Evolutionary conservation across 2,329 filamentous ascomycete genomes (phyloP).

Genomic region (Pseudocercospora crystallina): DNA sequence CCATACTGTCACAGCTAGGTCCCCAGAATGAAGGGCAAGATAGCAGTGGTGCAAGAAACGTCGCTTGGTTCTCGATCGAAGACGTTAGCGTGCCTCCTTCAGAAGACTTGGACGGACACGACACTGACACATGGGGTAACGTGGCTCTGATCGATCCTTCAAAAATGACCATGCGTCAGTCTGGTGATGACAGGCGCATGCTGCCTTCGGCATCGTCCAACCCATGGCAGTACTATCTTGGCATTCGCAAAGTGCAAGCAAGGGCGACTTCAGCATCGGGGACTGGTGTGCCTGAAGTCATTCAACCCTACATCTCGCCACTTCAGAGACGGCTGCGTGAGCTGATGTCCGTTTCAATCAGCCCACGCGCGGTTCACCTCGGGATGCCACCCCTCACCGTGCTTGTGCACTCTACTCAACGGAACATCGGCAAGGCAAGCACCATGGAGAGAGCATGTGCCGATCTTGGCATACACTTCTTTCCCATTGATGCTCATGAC

Average conservation of each 20-base stretch:
- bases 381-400: constrained; percentile 86
- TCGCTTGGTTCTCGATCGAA: constrained; percentile 91
- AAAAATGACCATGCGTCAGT: constrained; percentile 85
- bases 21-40: constrained; percentile 56
- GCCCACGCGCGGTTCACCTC: constrained; percentile 79
- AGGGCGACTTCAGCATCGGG: constrained; percentile 42
- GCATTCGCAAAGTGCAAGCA: constrained; percentile 66
- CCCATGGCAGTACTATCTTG: constrained; percentile 88
- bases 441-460: constrained; percentile 74
- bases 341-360: constrained; percentile 84
- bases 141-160: constrained; percentile 82
- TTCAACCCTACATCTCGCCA: constrained; percentile 45
- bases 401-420: constrained; percentile 84
- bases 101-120: constrained; percentile 57
- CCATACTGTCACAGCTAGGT: constrained; percentile 39
- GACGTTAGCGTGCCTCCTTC: constrained; percentile 59
- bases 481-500: constrained; percentile 87
- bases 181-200: constrained; percentile 79
- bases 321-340: constrained; percentile 70
- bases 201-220: constrained; percentile 74
- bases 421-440: constrained; percentile 88
- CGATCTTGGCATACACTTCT: constrained; percentile 87
- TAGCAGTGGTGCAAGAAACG: constrained; percentile 36
- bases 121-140: constrained; percentile 76
- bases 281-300: constrained; percentile 35